phyloP scores from a whole-genome alignment of 2,329 filamentous ascomycete genomes.

The Tympanopsis confertula region DNA sequence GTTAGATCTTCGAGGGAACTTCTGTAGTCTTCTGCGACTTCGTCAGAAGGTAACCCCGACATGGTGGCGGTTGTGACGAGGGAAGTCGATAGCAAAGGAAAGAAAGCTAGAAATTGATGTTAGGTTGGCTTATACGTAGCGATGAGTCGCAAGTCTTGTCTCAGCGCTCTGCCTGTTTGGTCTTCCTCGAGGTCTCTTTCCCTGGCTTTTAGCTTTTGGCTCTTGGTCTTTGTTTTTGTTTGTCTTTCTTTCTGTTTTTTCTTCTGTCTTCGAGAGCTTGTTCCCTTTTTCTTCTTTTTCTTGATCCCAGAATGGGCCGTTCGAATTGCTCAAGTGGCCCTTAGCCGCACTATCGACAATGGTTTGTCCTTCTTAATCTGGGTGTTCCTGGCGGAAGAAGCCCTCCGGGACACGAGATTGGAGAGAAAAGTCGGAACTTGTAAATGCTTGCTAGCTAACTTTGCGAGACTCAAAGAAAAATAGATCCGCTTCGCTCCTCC shows the following conservation, averaged over 20 bases:
- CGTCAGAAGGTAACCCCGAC: constrained; percentile 37
- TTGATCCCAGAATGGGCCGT: not conserved
- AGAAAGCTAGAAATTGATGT: not conserved
- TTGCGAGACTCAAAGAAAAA: not conserved
- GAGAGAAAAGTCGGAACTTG: not conserved
- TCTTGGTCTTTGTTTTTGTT: not conserved
- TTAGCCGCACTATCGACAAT: no score
- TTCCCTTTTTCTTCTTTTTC: not conserved
- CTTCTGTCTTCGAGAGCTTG: not conserved
- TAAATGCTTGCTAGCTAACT: constrained; percentile 2
- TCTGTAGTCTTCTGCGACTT: constrained; percentile 90
- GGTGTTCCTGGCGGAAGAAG: no score
- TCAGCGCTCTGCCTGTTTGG: no score
- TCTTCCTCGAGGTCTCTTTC: no score
- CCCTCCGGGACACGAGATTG: not conserved
- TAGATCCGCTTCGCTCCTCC: no score
- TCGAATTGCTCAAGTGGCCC: no score
- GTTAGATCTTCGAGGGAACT: constrained; percentile 85
- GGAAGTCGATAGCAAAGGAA: not conserved
- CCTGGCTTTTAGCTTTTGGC: not conserved
- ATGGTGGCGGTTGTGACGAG: not conserved
- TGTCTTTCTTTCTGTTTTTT: not conserved
- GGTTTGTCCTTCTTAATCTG: no score
- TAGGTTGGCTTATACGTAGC: no score
- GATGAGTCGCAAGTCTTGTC: no score